These are phyloP conservation scores for Lojkania enalia DNA, from an alignment of 2,329 filamentous ascomycete species.

Conservation along the genomic window DNA sequence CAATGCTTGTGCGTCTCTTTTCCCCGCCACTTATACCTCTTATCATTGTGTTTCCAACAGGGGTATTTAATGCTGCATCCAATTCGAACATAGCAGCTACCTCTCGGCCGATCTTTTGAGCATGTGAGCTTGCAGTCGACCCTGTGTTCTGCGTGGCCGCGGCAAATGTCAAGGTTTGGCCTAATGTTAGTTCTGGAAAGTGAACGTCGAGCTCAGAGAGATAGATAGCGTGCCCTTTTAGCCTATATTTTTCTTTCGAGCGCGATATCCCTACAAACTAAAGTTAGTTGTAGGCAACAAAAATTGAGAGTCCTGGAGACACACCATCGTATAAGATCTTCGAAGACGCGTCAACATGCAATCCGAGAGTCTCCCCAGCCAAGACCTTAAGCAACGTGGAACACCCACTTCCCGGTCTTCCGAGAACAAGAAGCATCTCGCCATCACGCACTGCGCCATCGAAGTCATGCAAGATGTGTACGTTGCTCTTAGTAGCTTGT, in stretches of 20 bases:
- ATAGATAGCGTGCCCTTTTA: slow-evolving; percentile 34
- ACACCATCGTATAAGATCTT: slow-evolving; percentile 3
- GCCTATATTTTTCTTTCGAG: neutral
- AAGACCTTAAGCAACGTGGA: slow-evolving; percentile 63
- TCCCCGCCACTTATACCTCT: slow-evolving; percentile 71
- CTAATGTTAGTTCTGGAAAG: slow-evolving; percentile 7
- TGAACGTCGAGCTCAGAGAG: slow-evolving; percentile 5
- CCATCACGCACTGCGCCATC: slow-evolving; percentile 56
- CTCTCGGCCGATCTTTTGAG: neutral
- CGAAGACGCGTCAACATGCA: neutral
- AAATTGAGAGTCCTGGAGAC: too few relatives aligned
- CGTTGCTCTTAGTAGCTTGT: neutral
- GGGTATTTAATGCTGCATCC: slow-evolving; percentile 65
- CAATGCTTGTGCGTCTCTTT: slow-evolving; percentile 69
- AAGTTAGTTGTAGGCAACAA: neutral
- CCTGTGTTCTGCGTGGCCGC: neutral
- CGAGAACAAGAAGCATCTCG: slow-evolving; percentile 46
- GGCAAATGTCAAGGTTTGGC: slow-evolving; percentile 8
- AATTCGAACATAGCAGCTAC: slow-evolving; percentile 74
- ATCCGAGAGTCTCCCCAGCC: slow-evolving; percentile 10
- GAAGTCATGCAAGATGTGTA: slow-evolving; percentile 65
- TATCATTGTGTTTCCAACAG: slow-evolving; percentile 68
- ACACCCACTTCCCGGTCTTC: slow-evolving; percentile 57
- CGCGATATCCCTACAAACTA: neutral
- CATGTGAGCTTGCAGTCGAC: neutral